Evolutionary conservation across 495 filamentous ascomycete species (phyloP).

Genomic region (Aspergillus mulundensis): DNA sequence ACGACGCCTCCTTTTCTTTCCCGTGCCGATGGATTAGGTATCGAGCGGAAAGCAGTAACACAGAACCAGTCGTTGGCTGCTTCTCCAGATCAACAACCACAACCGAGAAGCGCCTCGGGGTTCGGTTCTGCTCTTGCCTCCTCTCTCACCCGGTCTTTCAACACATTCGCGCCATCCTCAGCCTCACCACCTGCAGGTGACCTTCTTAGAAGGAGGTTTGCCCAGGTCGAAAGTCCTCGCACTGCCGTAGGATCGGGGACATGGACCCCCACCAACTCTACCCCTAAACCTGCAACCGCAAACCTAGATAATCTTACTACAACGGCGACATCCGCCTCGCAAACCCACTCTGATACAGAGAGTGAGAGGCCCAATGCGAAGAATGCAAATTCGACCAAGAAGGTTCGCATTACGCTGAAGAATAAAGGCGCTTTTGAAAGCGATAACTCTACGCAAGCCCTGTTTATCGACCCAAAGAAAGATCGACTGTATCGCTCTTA

Average conservation of each 20-base stretch:
- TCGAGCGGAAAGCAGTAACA: constrained; percentile 36
- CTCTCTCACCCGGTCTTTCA: constrained; percentile 66
- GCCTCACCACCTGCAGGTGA: constrained; percentile 57
- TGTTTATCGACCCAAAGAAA: constrained; percentile 65
- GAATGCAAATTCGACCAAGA: constrained; percentile 26
- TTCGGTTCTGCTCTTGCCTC: constrained; percentile 61
- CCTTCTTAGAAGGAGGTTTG: constrained; percentile 55
- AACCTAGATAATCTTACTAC: constrained; percentile 30
- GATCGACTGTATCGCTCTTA: constrained; percentile 62
- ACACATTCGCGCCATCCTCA: constrained; percentile 56
- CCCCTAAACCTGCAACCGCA: constrained; percentile 38
- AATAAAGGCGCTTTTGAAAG: constrained; percentile 76
- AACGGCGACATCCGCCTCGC: constrained; percentile 26
- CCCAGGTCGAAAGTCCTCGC: constrained; percentile 62
- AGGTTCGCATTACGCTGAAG: constrained; percentile 62
- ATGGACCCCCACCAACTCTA: constrained; percentile 62
- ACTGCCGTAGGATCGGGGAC: constrained; percentile 55
- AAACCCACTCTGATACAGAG: constrained; percentile 44
- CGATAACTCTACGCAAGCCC: constrained; percentile 62
- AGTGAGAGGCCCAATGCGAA: constrained; percentile 35
- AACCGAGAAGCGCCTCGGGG: constrained; percentile 39
- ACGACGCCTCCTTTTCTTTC: constrained; percentile 60
- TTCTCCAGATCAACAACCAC: constrained; percentile 62
- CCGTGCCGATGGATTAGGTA: constrained; percentile 28
- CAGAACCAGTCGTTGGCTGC: constrained; percentile 60